A percentile compares a stretch with the other conserved stretches of the same genome.
These are phyloP conservation scores for Neoboletus brunneissimus DNA, from an alignment of 768 basidiomycete species.

Conservation along the genomic window DNA sequence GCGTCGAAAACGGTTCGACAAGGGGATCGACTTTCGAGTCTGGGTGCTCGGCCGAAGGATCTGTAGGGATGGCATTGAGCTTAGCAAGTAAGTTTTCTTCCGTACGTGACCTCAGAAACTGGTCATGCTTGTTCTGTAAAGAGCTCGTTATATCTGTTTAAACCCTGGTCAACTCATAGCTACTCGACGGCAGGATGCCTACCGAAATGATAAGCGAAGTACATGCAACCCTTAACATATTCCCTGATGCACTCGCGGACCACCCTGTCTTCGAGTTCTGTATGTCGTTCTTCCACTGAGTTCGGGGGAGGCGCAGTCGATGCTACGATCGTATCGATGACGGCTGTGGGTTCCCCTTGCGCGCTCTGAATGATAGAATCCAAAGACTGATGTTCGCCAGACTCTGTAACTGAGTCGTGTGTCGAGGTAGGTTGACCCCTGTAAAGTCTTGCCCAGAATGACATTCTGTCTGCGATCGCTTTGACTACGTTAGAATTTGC, in stretches of 20 bases:
- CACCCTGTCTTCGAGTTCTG: constrained; percentile 81
- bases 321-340: constrained; percentile 56
- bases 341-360: constrained; percentile 48
- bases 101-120: constrained; percentile 52
- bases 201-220: constrained; percentile 87
- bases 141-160: constrained; percentile 75
- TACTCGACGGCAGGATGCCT: constrained; percentile 15
- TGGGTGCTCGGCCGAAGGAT: constrained; percentile 21
- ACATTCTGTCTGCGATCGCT: constrained; percentile 60
- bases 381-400: constrained; percentile 25
- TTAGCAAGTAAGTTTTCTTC: constrained; percentile 60
- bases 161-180: neutral
- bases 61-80: constrained; percentile 49
- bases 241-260: constrained; percentile 74
- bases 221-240: constrained; percentile 84
- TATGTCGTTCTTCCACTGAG: constrained; percentile 62
- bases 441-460: constrained; percentile 71
- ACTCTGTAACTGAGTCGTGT: constrained; percentile 7
- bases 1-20: constrained; percentile 68
- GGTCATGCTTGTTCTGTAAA: constrained; percentile 75
- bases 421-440: constrained; percentile 38
- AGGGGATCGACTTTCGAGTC: constrained; percentile 48
- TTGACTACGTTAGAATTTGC: constrained; percentile 56
- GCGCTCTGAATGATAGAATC: constrained; percentile 43
- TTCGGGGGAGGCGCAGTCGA: constrained; percentile 60